phyloP scores from a whole-genome alignment of 2,329 filamentous ascomycete species.

The Thielaviopsis cerberus region DNA sequence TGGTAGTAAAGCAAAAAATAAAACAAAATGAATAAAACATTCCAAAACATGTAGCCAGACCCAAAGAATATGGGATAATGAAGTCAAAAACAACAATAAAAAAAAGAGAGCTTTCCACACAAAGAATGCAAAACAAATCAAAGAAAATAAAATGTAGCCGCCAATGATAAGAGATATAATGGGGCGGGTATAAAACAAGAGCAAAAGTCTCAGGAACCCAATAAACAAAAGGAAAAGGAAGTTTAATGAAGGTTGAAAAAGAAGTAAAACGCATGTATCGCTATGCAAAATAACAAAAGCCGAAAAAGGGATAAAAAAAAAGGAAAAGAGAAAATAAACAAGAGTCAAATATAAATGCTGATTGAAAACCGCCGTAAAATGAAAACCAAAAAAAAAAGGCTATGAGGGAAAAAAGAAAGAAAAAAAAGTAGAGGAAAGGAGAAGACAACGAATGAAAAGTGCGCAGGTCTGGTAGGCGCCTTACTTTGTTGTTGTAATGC shows the following conservation, averaged over 20 bases:
- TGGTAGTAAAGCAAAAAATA: not conserved
- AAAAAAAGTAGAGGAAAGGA: not conserved
- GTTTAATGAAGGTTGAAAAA: not conserved
- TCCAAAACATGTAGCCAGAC: not conserved
- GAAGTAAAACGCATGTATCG: not conserved
- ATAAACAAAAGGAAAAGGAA: not conserved
- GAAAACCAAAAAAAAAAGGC: not conserved
- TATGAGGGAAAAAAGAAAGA: not conserved
- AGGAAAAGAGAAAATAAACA: not conserved
- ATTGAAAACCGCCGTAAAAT: not conserved
- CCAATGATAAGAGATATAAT: slow-evolving; percentile 1
- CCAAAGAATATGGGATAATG: not conserved
- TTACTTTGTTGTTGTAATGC: too few species aligned
- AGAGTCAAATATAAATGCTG: not conserved
- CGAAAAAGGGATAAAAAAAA: not conserved
- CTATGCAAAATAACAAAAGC: slow-evolving; percentile 3
- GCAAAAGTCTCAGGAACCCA: not conserved
- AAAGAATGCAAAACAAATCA: slow-evolving; percentile 2
- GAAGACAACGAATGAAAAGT: not conserved
- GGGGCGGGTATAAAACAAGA: not conserved
- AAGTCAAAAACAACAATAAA: not conserved
- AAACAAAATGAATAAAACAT: slow-evolving; percentile 1
- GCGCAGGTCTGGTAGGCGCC: too few species aligned
- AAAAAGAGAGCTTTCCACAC: not conserved
- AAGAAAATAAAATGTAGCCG: slow-evolving; percentile 2